Percentiles rank a stretch among this genome's conserved stretches.
Conservation (phyloP, 2,329 filamentous ascomycete genomes). For the Xenoacremonium recifei region DNA sequence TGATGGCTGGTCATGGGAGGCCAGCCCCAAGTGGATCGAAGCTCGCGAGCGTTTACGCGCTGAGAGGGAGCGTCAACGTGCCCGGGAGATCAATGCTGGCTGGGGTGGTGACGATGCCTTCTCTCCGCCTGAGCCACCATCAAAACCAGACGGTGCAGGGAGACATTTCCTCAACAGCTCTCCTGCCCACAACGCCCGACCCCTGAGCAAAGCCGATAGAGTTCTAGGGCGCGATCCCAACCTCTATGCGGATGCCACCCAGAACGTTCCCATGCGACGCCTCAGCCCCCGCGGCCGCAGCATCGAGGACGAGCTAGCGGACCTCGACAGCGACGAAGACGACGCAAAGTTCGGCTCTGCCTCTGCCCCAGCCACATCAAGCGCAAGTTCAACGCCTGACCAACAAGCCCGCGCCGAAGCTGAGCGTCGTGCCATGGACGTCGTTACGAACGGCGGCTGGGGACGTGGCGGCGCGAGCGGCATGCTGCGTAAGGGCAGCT, state of each 20-base stretch:
- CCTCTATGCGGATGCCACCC: conserved; percentile 50
- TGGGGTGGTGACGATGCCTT: conserved; percentile 52
- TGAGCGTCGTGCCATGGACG: conserved; percentile 46
- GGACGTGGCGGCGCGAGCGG: conserved; percentile 42
- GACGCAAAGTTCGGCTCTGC: conserved; percentile 37
- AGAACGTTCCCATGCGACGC: conserved; percentile 44
- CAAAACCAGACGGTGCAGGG: conserved; percentile 28
- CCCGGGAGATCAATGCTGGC: conserved; percentile 63
- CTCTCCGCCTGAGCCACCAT: conserved; percentile 22
- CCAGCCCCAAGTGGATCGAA: conserved; percentile 74
- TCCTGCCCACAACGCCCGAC: conserved; percentile 26
- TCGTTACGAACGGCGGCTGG: conserved; percentile 39
- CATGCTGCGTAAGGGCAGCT: conserved; percentile 38
- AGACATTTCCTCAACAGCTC: conserved; percentile 30
- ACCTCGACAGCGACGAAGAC: conserved; percentile 37
- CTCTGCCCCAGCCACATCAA: conserved; percentile 18
- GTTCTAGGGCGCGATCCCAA: conserved; percentile 57
- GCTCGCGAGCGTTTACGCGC: conserved; percentile 62
- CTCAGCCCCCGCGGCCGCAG: conserved; percentile 46
- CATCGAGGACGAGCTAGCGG: conserved; percentile 41
- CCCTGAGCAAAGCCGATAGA: conserved; percentile 57
- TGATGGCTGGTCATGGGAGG: conserved; percentile 93
- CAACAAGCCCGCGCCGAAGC: conserved; percentile 37
- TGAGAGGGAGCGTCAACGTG: conserved; percentile 59
- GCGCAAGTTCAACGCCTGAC: conserved; percentile 14